A percentile compares a stretch with the other conserved stretches of the same genome.
These are phyloP conservation scores for Onygena corvina DNA, from an alignment of 2,329 filamentous ascomycete species.

Conservation along the genomic window DNA sequence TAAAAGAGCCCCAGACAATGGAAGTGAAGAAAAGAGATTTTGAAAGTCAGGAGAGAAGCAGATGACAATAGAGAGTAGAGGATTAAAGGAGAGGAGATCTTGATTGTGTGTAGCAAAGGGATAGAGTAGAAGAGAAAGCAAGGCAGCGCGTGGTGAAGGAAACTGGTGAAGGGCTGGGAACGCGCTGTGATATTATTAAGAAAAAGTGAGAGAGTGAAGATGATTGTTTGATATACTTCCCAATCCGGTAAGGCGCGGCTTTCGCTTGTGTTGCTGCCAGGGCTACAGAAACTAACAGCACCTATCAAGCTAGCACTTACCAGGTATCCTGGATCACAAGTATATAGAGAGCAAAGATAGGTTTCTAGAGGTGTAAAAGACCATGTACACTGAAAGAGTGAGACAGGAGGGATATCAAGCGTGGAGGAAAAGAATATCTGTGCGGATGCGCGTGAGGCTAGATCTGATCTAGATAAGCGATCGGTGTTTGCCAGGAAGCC, in stretches of 20 bases:
- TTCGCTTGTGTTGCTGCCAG: not conserved
- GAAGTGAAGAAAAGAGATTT: slow-evolving; percentile 7
- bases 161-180: slow-evolving; percentile 10
- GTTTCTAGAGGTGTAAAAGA: not conserved
- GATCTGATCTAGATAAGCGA: slow-evolving; percentile 6
- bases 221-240: slow-evolving; percentile 7
- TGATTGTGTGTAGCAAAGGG: not conserved
- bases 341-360: slow-evolving; percentile 1
- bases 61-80: not conserved
- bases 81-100: not conserved
- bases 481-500: slow-evolving; percentile 8
- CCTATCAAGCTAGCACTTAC: not conserved
- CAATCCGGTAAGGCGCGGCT: not conserved
- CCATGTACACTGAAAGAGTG: not conserved
- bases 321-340: not conserved
- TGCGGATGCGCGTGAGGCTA: not conserved
- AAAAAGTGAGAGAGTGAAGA: slow-evolving; percentile 6
- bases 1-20: not conserved
- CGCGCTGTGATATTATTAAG: slow-evolving; percentile 10
- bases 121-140: slow-evolving; percentile 8
- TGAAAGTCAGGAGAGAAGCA: not conserved
- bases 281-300: not conserved
- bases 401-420: not conserved
- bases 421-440: not conserved
- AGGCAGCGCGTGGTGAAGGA: no score